Base-by-base conservation (phyloP, 2,329 filamentous ascomycete species). In the Drechslerella dactyloides region DNA sequence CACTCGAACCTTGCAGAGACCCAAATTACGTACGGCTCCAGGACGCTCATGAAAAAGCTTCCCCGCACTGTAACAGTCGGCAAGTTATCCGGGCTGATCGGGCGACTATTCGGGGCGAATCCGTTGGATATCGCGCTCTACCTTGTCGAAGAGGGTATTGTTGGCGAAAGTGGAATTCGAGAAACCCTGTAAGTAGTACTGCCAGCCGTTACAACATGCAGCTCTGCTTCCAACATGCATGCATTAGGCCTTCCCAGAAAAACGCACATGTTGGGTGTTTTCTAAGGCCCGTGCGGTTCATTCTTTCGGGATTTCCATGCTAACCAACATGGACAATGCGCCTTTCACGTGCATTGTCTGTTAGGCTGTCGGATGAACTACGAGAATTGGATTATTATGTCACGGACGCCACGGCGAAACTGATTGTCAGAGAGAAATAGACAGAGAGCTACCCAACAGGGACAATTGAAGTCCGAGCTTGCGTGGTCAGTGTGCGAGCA, bases 11-110 rank as follows among this genome's bases (percentile, higher is more conserved):
- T 60, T 70, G 59, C 59, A 70, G 66, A 63, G 50, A 54, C 63
- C 44, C 53, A 70, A 17, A 46, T 64, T 46, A 63, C 33, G 51
- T 59, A 42, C 11, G 44, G 24, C 10, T 51, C 59, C 33, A 70
- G 59, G 66, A 64, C 66, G 15, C 42, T 70, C 17, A 59, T 44
- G n/a, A 70, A 70, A 54, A 70, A 70, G 44, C 63, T 70, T 59
- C 66, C 66, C 66, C 66, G 66, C 66, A 70, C 59, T 70, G 59
- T 70, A 37, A 70, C 66, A 37, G 64, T 70, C 56, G 66, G 66
- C 48, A 70, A 70, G 21, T 55, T 70, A 40, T 57, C 66, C 51
- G 66, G 66, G 46, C 46, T 70, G 53, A 55, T 70, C 59, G 66
- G 66, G 40, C 66, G 66, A 48, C 15, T 70, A 30, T 70, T 70